Base-by-base conservation (phyloP, 2,329 filamentous ascomycete species). In the Dactylellina haptotyla region DNA sequence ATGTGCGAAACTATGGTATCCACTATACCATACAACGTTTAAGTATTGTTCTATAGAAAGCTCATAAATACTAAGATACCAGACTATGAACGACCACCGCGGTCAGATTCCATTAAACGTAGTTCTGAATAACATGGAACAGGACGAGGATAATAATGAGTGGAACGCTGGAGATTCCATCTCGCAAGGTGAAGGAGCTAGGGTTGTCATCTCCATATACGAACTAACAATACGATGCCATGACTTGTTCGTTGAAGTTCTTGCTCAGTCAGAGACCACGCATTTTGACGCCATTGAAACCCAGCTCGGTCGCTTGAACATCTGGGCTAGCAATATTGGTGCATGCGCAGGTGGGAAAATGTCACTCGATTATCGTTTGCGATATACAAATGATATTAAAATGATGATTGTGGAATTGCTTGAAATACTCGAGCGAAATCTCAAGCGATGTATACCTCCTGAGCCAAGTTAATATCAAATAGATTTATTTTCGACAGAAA, bases 321-420 rank as follows among this genome's bases (percentile, higher is more conserved):
- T 63, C n/a, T 63, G 59, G 59, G 34, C 45, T 1, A 53, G 32
- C 20, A 63, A 63, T 45, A 63, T 63, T n/a, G 59, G 59, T 1
- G 59, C 59, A 8, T 16, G 53, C 3, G 46, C 23, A 12, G 16
- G 4, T 14, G 59, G 34, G 8, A 63, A 41, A 3, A 28, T 23
- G 12, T 63, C 59, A n/a, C 46, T 63, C 1, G 59, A 63, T n/a
- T 45, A 51, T 18, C 46, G 59, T 16, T 23, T 63, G 20, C 37
- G 48, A 54, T 23, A 43, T 4, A 63, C 16, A 10, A 6, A 23
- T 1, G 59, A 63, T 30, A 63, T 63, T 2, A 63, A 45, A 6
- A 30, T 23, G 0, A 63, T 54, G 59, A 18, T 63, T 14, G 2
- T 54, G 6, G 30, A 45, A 5, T 25, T 63, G 8, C 25, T 63